These are phyloP conservation scores for Exobasidium rhododendri DNA, from an alignment of 1,284 basidiomycete genomes.

Conservation along the genomic window DNA sequence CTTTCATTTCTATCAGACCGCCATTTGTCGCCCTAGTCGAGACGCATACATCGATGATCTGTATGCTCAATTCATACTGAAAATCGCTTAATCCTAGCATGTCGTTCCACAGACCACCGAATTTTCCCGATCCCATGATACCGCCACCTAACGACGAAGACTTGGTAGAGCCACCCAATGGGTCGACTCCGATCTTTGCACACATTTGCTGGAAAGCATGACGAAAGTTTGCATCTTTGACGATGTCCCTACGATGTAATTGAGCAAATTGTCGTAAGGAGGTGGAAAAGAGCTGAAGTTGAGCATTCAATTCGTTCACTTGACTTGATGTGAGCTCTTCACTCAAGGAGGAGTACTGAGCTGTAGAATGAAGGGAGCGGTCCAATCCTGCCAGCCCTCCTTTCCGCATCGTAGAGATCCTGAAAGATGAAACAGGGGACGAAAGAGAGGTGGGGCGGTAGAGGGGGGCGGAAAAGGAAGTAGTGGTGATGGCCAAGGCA, in stretches of 20 bases:
- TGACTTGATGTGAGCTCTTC: constrained; percentile 73
- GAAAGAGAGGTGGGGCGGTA: no score
- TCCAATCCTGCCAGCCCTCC: constrained; percentile 58
- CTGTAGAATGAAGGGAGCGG: constrained; percentile 55
- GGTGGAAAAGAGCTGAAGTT: constrained; percentile 77
- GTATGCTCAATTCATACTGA: constrained; percentile 91
- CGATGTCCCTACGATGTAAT: constrained; percentile 79
- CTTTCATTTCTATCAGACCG: constrained; percentile 82
- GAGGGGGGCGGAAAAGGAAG: no score
- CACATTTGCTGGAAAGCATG: constrained; percentile 97
- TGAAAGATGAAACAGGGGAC: no score
- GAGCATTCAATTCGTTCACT: constrained; percentile 72
- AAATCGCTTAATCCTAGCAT: constrained; percentile 82
- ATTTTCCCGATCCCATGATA: constrained; percentile 55
- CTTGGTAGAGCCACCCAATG: constrained; percentile 59
- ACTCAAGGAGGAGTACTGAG: constrained; percentile 74
- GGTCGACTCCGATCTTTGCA: constrained; percentile 87
- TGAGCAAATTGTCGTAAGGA: constrained; percentile 77
- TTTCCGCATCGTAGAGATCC: no score
- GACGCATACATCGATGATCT: constrained; percentile 94
- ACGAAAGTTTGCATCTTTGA: constrained; percentile 78
- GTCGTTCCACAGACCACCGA: constrained; percentile 78
- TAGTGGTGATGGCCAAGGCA: no score
- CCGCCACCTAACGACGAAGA: neutral
- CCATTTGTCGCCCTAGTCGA: constrained; percentile 83